A percentile compares a stretch with the other conserved stretches of the same genome.
Evolutionary conservation across 2,329 filamentous ascomycete species (phyloP).

Genomic region (Byssoonygena ceratinophila): DNA sequence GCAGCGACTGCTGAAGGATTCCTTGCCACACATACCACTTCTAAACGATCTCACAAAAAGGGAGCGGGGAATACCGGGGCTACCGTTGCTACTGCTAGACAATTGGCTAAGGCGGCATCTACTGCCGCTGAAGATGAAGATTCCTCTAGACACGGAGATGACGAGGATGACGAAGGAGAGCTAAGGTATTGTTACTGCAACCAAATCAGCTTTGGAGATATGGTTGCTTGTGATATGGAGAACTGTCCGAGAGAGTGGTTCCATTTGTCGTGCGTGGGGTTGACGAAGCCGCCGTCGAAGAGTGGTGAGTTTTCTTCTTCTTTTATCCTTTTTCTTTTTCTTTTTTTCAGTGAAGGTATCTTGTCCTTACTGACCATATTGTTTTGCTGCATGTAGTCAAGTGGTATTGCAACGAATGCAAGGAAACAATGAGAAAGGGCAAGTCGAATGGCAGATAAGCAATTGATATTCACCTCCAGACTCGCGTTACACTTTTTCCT

Average conservation of each 20-base stretch:
- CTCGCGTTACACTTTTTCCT: not conserved
- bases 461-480: not conserved
- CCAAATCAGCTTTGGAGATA: constrained; percentile 69
- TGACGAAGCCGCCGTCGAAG: constrained; percentile 66
- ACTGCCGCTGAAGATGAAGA: constrained; percentile 32
- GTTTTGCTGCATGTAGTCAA: constrained; percentile 45
- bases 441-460: constrained; percentile 13
- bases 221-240: constrained; percentile 70
- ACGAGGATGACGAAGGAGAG: constrained; percentile 58
- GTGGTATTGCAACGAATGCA: constrained; percentile 75
- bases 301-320: constrained; percentile 49
- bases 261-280: constrained; percentile 68
- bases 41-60: constrained; percentile 31
- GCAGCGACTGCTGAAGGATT: constrained; percentile 5
- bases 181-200: constrained; percentile 72
- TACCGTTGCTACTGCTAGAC: constrained; percentile 12
- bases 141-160: constrained; percentile 29
- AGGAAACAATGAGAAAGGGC: constrained; percentile 47
- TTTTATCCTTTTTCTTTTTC: not conserved
- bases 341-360: not conserved
- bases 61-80: constrained; percentile 17
- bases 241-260: constrained; percentile 71
- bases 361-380: constrained; percentile 4
- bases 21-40: constrained; percentile 1
- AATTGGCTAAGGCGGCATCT: constrained; percentile 17